Base-by-base conservation (phyloP, 176 grass and related monocot genomes). In the Melocanna baccifera region DNA sequence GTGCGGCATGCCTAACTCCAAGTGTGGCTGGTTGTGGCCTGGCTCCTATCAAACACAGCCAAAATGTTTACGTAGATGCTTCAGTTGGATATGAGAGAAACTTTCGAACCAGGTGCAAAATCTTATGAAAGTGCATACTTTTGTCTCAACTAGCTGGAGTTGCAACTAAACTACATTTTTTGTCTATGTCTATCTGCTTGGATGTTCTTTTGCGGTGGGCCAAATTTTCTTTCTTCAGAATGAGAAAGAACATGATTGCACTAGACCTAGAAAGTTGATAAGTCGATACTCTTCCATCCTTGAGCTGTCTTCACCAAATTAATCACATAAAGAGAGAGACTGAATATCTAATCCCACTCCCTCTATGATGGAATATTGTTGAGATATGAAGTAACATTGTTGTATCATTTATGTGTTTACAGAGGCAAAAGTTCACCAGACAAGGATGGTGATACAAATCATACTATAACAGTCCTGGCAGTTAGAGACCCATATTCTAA, bases 161-260 rank as follows among this genome's bases (percentile, higher is more conserved):
- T 81, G 25, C 52, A 81, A 76, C 56, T 77, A 77, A 58, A 73
- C 29, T 80, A 70, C 42, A 10, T 80, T 80, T 73, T 29, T 41
- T 50, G 20, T 64, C 5, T 11, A 12, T 72, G 18, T 22, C 14
- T 41, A 42, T 67, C 14, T 53, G 23, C 34, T 42, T 76, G 59
- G 50, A 74, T 65, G 39, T 71, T 71, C 40, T 67, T 7, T 19
- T 78, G 12, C 18, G 47, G 77, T 22, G 14, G 43, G 14, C 57
- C 52, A 81, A 23, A 11, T 59, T 78, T 34, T 50, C 51, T 52
- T 73, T 73, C 16, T 81, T 81, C 22, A 16, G 52, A 19, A 76
- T 71, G 63, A 77, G 32, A 63, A 28, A 69, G 56, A 72, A 11
- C 9, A 87, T 80, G 61, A 87, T 74, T 90, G 41, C 74, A 73